Evolutionary conservation across 1,284 basidiomycete species (phyloP).

Genomic region (Calocybe gambosa): DNA sequence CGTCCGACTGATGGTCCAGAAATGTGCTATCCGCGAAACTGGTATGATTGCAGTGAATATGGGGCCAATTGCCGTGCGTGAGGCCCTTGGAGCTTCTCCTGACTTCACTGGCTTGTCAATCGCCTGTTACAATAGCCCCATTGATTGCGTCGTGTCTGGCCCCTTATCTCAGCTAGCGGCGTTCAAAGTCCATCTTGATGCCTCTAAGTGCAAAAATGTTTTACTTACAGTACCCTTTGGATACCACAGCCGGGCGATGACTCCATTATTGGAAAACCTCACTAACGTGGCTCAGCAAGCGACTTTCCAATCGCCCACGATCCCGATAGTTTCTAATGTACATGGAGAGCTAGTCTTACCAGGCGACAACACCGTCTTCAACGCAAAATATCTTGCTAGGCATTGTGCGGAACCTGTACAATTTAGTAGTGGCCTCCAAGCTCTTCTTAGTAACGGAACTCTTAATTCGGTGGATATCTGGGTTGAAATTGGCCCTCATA

Average conservation of each 20-base stretch:
- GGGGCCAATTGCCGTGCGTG: constrained; percentile 26
- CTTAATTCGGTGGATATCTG: constrained; percentile 36
- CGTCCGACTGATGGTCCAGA: constrained; percentile 45
- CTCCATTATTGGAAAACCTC: constrained; percentile 45
- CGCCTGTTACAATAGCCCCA: constrained; percentile 57
- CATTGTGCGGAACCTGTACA: constrained; percentile 58
- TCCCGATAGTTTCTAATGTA: constrained; percentile 58
- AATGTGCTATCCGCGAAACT: constrained; percentile 37
- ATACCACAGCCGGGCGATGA: constrained; percentile 61
- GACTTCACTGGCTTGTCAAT: constrained; percentile 37
- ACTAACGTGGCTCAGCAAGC: constrained; percentile 31
- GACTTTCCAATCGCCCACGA: constrained; percentile 36
- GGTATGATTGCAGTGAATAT: constrained; percentile 58
- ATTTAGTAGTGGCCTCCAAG: constrained; percentile 44
- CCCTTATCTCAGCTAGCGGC: constrained; percentile 33
- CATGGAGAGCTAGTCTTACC: constrained; percentile 45
- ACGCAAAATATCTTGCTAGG: constrained; percentile 45
- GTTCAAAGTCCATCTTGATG: constrained; percentile 38
- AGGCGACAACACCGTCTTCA: constrained; percentile 45
- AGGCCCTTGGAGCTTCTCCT: constrained; percentile 28
- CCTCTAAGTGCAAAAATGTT: constrained; percentile 30
- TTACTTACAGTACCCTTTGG: constrained; percentile 52
- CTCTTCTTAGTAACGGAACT: constrained; percentile 27
- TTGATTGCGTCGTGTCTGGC: constrained; percentile 54
- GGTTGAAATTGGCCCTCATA: constrained; percentile 64